These are phyloP conservation scores for Chlorella sp. DNA, from an alignment of 139 green algal genomes.

Conservation along the genomic window DNA sequence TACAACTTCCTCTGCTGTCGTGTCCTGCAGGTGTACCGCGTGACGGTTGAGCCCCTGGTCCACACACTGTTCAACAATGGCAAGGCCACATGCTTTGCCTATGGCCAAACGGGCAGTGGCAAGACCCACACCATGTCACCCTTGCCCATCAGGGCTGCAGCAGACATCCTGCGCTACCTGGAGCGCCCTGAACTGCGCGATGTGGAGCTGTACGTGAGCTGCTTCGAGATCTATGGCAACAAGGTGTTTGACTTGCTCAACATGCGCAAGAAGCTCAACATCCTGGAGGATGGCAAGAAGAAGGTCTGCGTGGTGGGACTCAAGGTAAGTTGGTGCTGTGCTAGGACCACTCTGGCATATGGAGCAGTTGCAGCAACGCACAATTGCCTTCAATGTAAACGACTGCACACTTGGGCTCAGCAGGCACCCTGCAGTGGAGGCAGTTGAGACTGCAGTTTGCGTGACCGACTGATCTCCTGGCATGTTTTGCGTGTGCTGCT, in stretches of 20 bases:
- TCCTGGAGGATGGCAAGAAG: conserved; percentile 87
- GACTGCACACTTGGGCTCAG: too few relatives aligned
- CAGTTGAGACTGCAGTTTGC: too few relatives aligned
- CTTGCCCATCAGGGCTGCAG: conserved; percentile 79
- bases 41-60: conserved; percentile 88
- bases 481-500: too few relatives aligned
- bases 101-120: conserved; percentile 89
- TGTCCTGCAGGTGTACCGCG: conserved; percentile 89
- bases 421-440: too few relatives aligned
- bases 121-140: conserved; percentile 98
- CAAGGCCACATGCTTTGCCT: conserved; percentile 95
- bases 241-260: conserved; percentile 97
- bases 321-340: too few relatives aligned
- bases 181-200: conserved; percentile 35
- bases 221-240: conserved; percentile 98
- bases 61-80: conserved; percentile 77
- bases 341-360: too few relatives aligned
- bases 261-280: conserved; percentile 77
- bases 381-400: too few relatives aligned
- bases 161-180: conserved; percentile 81
- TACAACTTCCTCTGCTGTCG: too few relatives aligned
- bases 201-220: conserved; percentile 63
- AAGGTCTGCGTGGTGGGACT: too few relatives aligned
- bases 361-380: too few relatives aligned
- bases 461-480: too few relatives aligned